phyloP scores from a whole-genome alignment of 139 green algal species.

The Nannochloris sp. region DNA sequence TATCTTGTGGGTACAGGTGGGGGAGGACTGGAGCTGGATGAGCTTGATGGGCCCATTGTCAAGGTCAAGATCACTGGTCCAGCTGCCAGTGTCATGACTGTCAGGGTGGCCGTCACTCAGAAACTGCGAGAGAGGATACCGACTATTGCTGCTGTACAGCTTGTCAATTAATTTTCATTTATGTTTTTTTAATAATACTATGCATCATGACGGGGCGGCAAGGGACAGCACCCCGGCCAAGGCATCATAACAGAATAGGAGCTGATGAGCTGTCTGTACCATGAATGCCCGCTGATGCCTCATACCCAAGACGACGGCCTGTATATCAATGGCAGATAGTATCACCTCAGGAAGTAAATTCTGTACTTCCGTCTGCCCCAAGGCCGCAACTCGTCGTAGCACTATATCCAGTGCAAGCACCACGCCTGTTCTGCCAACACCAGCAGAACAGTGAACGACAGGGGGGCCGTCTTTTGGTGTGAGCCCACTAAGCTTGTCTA shows the following conservation, averaged over 20 bases:
- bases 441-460: slow-evolving; percentile 63
- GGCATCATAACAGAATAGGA: slow-evolving; percentile 61
- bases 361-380: not conserved
- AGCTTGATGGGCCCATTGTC: slow-evolving; percentile 85
- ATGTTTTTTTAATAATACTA: not conserved
- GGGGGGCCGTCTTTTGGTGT: slow-evolving; percentile 20
- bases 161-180: slow-evolving; percentile 48
- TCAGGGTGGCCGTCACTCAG: slow-evolving; percentile 96
- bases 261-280: slow-evolving; percentile 84
- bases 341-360: slow-evolving; percentile 4
- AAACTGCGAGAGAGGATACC: slow-evolving; percentile 98
- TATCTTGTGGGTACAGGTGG: slow-evolving; percentile 94
- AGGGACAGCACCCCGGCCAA: slow-evolving; percentile 24
- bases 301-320: slow-evolving; percentile 47
- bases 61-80: slow-evolving; percentile 88
- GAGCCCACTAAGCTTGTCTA: slow-evolving; percentile 16
- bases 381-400: slow-evolving; percentile 33
- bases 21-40: slow-evolving; percentile 77
- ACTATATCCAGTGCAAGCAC: slow-evolving; percentile 75
- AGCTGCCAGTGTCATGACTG: slow-evolving; percentile 93
- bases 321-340: slow-evolving; percentile 39
- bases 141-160: slow-evolving; percentile 90
- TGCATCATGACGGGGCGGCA: not conserved
- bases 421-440: slow-evolving; percentile 77
- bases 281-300: slow-evolving; percentile 71